Evolutionary conservation across 2,329 filamentous ascomycete species (phyloP).

Genomic region (Nigrospora oryzae): DNA sequence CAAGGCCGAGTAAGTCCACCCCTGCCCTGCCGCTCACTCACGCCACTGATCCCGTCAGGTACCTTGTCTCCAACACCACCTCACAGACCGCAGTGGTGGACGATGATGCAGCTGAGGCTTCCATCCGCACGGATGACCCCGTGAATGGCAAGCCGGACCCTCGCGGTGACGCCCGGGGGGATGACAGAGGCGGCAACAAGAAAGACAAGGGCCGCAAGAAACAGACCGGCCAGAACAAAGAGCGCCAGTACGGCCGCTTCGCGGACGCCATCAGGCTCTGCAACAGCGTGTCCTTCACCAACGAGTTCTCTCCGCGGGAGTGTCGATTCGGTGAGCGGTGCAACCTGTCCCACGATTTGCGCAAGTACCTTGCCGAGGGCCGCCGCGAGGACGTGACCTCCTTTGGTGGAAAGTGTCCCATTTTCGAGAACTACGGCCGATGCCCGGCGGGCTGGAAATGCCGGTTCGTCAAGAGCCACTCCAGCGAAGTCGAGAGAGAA

Average conservation of each 20-base stretch:
- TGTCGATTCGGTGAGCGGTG: slow-evolving; percentile 78
- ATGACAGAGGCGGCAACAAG: slow-evolving; percentile 25
- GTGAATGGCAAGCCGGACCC: slow-evolving; percentile 36
- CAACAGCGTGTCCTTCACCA: slow-evolving; percentile 57
- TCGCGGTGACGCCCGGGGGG: slow-evolving; percentile 16
- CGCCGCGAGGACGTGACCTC: slow-evolving; percentile 73
- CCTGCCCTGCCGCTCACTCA: background rate
- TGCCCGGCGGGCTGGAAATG: slow-evolving; percentile 92
- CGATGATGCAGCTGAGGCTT: slow-evolving; percentile 48
- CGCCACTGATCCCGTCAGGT: slow-evolving; percentile 14
- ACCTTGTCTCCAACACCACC: slow-evolving; percentile 15
- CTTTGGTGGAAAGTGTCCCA: slow-evolving; percentile 70
- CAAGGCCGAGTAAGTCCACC: slow-evolving; percentile 26
- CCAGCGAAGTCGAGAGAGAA: slow-evolving; percentile 65
- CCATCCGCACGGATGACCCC: slow-evolving; percentile 48
- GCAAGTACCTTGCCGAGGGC: slow-evolving; percentile 75
- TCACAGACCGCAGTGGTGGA: slow-evolving; percentile 35
- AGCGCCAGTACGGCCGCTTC: slow-evolving; percentile 72
- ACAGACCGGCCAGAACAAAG: slow-evolving; percentile 70
- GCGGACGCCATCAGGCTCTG: slow-evolving; percentile 73
- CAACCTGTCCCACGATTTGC: slow-evolving; percentile 73
- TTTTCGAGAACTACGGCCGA: slow-evolving; percentile 66
- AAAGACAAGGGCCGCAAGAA: slow-evolving; percentile 48
- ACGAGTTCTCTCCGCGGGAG: slow-evolving; percentile 73
- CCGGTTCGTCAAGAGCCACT: slow-evolving; percentile 81